phyloP scores from a whole-genome alignment of 2,329 filamentous ascomycete genomes.

The Colletotrichum filicis region DNA sequence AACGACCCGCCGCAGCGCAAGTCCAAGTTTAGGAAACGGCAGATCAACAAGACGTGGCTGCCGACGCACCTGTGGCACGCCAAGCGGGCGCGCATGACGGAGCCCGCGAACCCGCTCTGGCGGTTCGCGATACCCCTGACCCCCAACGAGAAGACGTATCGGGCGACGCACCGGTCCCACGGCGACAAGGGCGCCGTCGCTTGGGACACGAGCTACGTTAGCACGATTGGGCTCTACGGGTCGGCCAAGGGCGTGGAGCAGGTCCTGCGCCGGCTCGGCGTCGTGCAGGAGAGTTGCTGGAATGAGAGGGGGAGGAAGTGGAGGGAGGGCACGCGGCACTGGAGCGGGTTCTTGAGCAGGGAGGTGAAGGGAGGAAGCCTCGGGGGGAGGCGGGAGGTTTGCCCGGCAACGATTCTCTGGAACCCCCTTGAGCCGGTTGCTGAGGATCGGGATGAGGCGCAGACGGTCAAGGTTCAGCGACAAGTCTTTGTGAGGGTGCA shows the following conservation, averaged over 20 bases:
- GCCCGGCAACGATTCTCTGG: constrained; percentile 82
- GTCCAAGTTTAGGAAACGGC: constrained; percentile 84
- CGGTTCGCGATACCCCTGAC: constrained; percentile 87
- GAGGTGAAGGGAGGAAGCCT: constrained; percentile 64
- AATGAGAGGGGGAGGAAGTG: constrained; percentile 75
- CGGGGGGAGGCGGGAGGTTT: constrained; percentile 67
- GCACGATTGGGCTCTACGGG: constrained; percentile 84
- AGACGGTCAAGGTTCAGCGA: constrained; percentile 43
- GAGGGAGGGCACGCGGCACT: constrained; percentile 65
- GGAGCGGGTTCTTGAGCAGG: constrained; percentile 62
- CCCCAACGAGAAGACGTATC: constrained; percentile 89
- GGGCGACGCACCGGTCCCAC: constrained; percentile 84
- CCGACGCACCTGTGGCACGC: constrained; percentile 95
- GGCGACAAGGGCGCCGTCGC: constrained; percentile 80
- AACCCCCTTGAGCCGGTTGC: constrained; percentile 60
- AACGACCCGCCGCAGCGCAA: constrained; percentile 67
- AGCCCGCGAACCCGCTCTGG: constrained; percentile 84
- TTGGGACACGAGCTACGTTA: constrained; percentile 96
- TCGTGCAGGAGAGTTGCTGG: constrained; percentile 71
- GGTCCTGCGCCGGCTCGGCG: constrained; percentile 73
- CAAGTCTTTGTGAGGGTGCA: constrained; percentile 80
- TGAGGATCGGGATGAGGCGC: constrained; percentile 37
- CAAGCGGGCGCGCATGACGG: constrained; percentile 90
- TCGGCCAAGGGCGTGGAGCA: constrained; percentile 70
- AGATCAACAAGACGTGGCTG: constrained; percentile 90